A percentile compares a stretch with the other conserved stretches of the same genome.
phyloP scores from a whole-genome alignment of 129 eudicot genomes.

The Solidago caesia region DNA sequence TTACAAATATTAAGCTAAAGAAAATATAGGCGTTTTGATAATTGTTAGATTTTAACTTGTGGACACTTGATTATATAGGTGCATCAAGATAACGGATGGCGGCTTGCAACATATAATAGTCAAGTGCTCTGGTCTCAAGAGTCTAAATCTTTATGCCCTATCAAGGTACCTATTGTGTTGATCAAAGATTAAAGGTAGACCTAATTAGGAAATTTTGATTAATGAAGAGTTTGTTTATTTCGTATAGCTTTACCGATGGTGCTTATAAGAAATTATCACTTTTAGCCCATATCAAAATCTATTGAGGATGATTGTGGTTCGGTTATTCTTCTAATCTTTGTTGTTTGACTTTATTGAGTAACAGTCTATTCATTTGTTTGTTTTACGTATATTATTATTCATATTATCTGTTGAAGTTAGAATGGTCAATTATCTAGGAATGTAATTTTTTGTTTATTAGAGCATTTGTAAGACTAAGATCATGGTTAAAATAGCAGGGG shows the following conservation, averaged over 20 bases:
- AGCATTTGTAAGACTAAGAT: slow-evolving; percentile 11
- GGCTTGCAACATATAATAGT: slow-evolving; percentile 68
- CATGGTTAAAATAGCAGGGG: slow-evolving; percentile 18
- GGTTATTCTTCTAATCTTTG: slow-evolving; percentile 31
- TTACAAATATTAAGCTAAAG: not conserved
- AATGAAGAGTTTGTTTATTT: slow-evolving; percentile 28
- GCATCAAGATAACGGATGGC: slow-evolving; percentile 73
- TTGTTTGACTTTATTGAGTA: slow-evolving; percentile 5
- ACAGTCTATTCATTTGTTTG: not conserved
- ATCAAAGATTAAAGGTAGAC: not conserved
- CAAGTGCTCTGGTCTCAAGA: slow-evolving; percentile 67
- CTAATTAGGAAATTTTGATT: slow-evolving; percentile 21
- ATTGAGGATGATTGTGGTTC: slow-evolving; percentile 79
- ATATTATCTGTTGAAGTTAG: not conserved
- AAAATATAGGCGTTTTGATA: not conserved
- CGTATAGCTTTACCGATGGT: slow-evolving; percentile 72
- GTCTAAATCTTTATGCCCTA: slow-evolving; percentile 84
- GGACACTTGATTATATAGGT: slow-evolving; percentile 46
- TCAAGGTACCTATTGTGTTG: slow-evolving; percentile 55
- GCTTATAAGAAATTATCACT: slow-evolving; percentile 67
- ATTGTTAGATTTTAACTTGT: not conserved
- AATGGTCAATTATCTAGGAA: not conserved
- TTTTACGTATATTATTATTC: too few relatives aligned
- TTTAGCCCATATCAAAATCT: slow-evolving; percentile 59
- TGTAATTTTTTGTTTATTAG: not conserved